Evolutionary conservation across 768 basidiomycete genomes (phyloP).

Genomic region (Boletus tomentosulus): DNA sequence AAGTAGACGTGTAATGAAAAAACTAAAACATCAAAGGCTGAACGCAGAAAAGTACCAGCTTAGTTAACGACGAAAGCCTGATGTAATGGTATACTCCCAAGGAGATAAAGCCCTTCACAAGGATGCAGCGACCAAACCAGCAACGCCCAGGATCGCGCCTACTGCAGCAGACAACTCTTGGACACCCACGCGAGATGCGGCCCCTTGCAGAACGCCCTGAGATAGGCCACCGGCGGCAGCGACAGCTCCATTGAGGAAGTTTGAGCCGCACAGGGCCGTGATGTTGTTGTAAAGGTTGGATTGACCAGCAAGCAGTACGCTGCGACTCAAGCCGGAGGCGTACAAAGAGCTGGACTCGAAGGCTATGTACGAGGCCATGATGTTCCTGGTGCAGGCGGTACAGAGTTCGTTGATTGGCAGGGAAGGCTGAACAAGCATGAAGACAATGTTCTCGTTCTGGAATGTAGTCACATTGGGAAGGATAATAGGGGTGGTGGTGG

Average conservation of each 20-base stretch:
- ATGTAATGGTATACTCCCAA: conserved; percentile 15
- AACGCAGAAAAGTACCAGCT: conserved; percentile 21
- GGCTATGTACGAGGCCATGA: conserved; percentile 71
- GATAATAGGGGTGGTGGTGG: conserved; percentile 31
- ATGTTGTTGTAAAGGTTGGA: conserved; percentile 59
- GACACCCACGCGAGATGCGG: conserved; percentile 21
- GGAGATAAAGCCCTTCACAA: conserved; percentile 11
- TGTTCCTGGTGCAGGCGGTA: conserved; percentile 73
- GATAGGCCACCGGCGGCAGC: conserved; percentile 64
- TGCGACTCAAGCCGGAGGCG: conserved; percentile 65
- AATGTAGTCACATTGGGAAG: conserved; percentile 55
- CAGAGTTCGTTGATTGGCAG: conserved; percentile 58
- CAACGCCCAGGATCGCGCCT: conserved; percentile 31
- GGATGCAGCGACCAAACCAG: conserved; percentile 31
- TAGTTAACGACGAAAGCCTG: conserved; percentile 18
- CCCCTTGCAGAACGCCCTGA: conserved; percentile 24
- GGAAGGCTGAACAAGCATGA: conserved; percentile 68
- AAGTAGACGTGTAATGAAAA: background rate
- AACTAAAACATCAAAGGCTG: conserved; percentile 13
- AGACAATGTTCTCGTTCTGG: conserved; percentile 60
- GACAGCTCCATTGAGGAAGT: conserved; percentile 65
- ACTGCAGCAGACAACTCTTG: conserved; percentile 28
- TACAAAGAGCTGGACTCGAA: conserved; percentile 73
- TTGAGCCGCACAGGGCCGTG: conserved; percentile 57
- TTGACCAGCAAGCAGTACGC: conserved; percentile 66